These are phyloP conservation scores for Dryadomyces sulphureus DNA, from an alignment of 2,329 filamentous ascomycete genomes.

Conservation along the genomic window DNA sequence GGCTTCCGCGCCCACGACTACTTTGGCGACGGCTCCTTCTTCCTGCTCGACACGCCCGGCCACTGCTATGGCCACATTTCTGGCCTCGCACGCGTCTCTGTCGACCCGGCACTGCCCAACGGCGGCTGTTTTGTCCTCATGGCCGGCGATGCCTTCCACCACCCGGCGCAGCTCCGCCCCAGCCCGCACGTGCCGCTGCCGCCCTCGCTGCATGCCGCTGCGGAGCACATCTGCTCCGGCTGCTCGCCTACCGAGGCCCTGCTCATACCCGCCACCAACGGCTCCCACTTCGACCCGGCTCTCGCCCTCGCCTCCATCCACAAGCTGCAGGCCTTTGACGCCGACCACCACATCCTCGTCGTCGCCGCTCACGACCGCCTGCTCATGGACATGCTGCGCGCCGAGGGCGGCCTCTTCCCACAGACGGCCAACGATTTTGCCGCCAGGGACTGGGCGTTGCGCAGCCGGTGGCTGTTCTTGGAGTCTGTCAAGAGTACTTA, in stretches of 20 bases:
- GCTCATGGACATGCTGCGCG: constrained; percentile 24
- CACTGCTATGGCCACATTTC: constrained; percentile 21
- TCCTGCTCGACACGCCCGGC: constrained; percentile 14
- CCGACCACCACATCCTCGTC: constrained; percentile 25
- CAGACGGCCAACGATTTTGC: constrained; percentile 29
- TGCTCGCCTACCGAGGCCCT: not conserved
- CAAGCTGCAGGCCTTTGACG: constrained; percentile 10
- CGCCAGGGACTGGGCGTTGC: constrained; percentile 27
- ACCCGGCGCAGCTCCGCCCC: constrained; percentile 16
- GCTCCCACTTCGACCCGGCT: not conserved
- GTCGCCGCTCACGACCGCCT: constrained; percentile 31
- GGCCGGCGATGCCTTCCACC: constrained; percentile 21
- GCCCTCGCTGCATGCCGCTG: not conserved
- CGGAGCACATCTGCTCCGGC: not conserved
- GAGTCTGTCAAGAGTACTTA: too few relatives aligned
- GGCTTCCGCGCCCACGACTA: constrained; percentile 13
- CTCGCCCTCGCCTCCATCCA: constrained; percentile 6
- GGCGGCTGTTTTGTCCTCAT: constrained; percentile 18
- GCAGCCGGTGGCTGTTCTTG: constrained; percentile 34
- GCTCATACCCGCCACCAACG: not conserved
- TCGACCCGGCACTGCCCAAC: constrained; percentile 10
- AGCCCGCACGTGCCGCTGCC: not conserved
- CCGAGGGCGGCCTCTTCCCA: constrained; percentile 25
- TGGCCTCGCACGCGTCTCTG: constrained; percentile 23
- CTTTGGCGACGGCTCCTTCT: constrained; percentile 16